Evolutionary conservation across 441 rosid genomes (phyloP).

Genomic region (Iberis amara): DNA sequence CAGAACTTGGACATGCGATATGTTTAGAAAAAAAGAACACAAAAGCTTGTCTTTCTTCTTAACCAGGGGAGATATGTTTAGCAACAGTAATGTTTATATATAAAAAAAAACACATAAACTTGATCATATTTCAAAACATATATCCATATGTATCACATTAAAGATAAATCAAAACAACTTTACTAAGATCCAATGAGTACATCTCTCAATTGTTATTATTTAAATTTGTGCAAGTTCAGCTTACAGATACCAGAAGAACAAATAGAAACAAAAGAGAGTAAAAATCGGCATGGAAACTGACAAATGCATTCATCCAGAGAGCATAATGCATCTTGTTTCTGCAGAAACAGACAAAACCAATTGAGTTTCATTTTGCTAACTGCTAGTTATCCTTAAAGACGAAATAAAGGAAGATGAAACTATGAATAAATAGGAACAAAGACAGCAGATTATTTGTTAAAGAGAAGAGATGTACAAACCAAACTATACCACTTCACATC

Average conservation of each 20-base stretch:
- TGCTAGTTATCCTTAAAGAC: neutral
- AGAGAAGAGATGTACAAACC: no score
- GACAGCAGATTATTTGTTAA: no score
- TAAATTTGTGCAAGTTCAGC: slow-evolving; percentile 1
- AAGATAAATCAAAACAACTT: slow-evolving; percentile 13
- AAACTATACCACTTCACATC: no score
- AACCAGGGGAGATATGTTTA: slow-evolving; percentile 1
- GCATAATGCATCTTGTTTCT: slow-evolving; percentile 15
- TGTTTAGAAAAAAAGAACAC: no score
- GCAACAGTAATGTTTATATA: neutral
- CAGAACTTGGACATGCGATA: slow-evolving; percentile 3
- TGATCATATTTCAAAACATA: no score
- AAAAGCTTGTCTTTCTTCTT: no score
- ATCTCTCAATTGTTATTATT: neutral
- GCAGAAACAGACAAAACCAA: neutral
- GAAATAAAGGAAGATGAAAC: neutral
- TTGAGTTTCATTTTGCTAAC: neutral
- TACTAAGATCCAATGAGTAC: slow-evolving; percentile 15
- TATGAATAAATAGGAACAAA: no score
- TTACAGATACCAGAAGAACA: slow-evolving; percentile 7
- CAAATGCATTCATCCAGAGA: slow-evolving; percentile 8
- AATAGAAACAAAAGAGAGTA: neutral
- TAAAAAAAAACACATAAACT: neutral
- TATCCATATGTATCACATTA: neutral
- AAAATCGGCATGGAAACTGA: neutral